Evolutionary conservation across 352 stramenopile species (phyloP), one percentile per base, ranked within the genome.

Genomic region (Plasmopara viticola): DNA sequence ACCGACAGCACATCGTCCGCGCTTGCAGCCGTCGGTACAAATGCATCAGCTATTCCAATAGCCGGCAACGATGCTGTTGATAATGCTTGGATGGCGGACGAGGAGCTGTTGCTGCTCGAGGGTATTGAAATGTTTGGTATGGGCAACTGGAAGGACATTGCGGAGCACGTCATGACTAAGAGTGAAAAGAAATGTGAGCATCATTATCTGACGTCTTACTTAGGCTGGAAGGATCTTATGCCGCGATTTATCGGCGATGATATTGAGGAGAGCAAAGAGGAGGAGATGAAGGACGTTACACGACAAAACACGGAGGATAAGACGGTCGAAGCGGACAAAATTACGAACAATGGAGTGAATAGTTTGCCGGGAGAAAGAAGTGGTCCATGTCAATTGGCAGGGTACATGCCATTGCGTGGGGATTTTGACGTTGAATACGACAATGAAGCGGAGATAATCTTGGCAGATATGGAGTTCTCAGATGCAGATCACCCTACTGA

Each of bases 381-480:
- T 44, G 57, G 46, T 29, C 45, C 59, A 0, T 63, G 64, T 44
- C 61, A 69, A 42, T 51, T 94, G 12, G 82, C 87, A 0, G 96
- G 96, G 14, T 99, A 98, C 71, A 98, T 98, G 90, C 95, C 95
- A 7, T 79, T 97, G 20, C 90, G 96, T 51, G 89, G 93, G 9
- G 95, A 98, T 57, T 98, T 98, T 77, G 96, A 99, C 54, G 87
- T 98, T 33, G 96, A 99, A 74, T 98, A 96, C 68, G 92, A 98
- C 50, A 98, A 99, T 56, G 95, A 98, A 44, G 95, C 95, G 1
- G 96, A 99, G 70, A 48, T 97, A 44, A 89, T 97, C 31, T 62
- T 99, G 20, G 90, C 90, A 7, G 95, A 98, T 66, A 98, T 99
- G 87, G 94, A 98, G 53, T 86, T 91, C 15, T 78, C 86, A 8